A percentile compares a stretch with the other conserved stretches of the same genome.
Evolutionary conservation across 331 rosid species (phyloP).

Genomic region (Rosa hybrid): DNA sequence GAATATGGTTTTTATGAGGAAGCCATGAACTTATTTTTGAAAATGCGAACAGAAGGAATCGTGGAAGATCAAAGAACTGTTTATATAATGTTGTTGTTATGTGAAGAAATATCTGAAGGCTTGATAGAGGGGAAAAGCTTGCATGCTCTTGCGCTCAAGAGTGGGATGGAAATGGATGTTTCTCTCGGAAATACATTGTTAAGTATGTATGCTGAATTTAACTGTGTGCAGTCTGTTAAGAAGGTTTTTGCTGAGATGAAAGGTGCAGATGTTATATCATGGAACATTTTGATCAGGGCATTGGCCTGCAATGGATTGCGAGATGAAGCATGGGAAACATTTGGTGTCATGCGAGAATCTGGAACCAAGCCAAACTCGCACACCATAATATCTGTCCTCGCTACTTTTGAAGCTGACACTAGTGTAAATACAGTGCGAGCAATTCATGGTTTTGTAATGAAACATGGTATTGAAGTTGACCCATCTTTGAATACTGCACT

Average conservation of each 20-base stretch:
- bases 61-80: conserved; percentile 43
- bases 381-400: conserved; percentile 45
- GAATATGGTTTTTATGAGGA: conserved; percentile 33
- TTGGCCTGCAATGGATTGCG: conserved; percentile 34
- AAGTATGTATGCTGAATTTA: conserved; percentile 33
- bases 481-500: conserved; percentile 44
- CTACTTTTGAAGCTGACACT: conserved; percentile 32
- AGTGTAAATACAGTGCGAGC: conserved; percentile 34
- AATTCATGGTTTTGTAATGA: conserved; percentile 43
- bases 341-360: conserved; percentile 31
- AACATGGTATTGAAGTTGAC: conserved; percentile 38
- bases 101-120: conserved; percentile 30
- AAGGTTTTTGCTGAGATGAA: conserved; percentile 34
- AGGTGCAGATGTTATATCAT: conserved; percentile 36
- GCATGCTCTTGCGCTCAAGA: conserved; percentile 38
- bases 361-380: conserved; percentile 36
- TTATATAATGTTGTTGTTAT: conserved; percentile 30
- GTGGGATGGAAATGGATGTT: conserved; percentile 36
- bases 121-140: conserved; percentile 34
- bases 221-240: conserved; percentile 30
- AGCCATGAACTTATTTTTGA: conserved; percentile 31
- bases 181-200: conserved; percentile 44
- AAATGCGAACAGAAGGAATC: conserved; percentile 29
- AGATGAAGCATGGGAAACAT: conserved; percentile 34
- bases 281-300: conserved; percentile 44